Evolutionary conservation across 1,139 yeast genomes (phyloP).

Genomic region (Nakaseomyces uthaithaninus): DNA sequence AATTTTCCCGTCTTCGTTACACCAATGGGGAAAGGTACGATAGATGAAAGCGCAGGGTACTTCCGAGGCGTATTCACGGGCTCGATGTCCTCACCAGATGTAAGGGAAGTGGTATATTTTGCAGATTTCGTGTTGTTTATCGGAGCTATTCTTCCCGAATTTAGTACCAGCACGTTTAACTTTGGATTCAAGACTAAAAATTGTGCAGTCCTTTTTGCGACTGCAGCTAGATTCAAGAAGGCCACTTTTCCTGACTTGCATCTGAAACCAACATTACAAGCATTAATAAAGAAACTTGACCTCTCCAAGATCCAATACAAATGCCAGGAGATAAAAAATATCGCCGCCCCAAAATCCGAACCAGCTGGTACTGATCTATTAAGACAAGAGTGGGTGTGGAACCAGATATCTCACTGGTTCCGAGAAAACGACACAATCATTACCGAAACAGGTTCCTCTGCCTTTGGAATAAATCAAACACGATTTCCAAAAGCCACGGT

Average conservation of each 20-base stretch:
- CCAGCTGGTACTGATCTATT: constrained; percentile 35
- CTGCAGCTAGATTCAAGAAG: constrained; percentile 60
- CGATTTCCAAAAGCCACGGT: constrained; percentile 60
- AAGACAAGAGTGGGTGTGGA: constrained; percentile 80
- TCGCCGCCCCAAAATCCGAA: constrained; percentile 32
- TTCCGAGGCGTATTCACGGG: constrained; percentile 85
- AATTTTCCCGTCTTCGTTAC: constrained; percentile 78
- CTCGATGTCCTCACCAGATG: constrained; percentile 65
- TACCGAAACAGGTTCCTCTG: constrained; percentile 85
- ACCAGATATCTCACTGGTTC: constrained; percentile 64
- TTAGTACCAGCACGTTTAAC: constrained; percentile 81
- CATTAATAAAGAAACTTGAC: constrained; percentile 36
- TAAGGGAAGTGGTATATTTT: constrained; percentile 63
- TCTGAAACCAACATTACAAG: constrained; percentile 56
- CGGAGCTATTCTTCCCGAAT: constrained; percentile 76
- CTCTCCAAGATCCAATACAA: constrained; percentile 33
- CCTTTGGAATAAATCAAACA: constrained; percentile 74
- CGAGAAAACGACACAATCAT: constrained; percentile 68
- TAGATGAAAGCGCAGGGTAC: constrained; percentile 61
- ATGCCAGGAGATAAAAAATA: constrained; percentile 17
- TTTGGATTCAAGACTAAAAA: constrained; percentile 69
- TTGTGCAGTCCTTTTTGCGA: constrained; percentile 72
- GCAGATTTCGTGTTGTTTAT: constrained; percentile 69
- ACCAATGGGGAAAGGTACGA: constrained; percentile 82
- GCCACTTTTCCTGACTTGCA: constrained; percentile 68